These are phyloP conservation scores for Kluyveromyces sp. DNA, from an alignment of 1,139 yeast species.

Conservation along the genomic window DNA sequence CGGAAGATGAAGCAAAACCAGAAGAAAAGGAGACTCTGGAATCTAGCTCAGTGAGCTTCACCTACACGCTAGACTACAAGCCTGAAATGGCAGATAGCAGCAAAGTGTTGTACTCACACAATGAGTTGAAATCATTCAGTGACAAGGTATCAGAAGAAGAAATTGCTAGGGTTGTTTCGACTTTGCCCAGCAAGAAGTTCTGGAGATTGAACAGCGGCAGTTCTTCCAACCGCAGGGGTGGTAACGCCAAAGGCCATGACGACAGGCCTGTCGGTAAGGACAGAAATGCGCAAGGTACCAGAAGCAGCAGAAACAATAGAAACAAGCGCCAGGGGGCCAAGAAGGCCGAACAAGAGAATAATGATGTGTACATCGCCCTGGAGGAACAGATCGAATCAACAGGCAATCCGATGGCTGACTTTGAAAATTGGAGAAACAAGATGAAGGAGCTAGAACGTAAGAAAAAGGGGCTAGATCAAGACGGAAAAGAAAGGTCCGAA, in stretches of 20 bases:
- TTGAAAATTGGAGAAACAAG: conserved; percentile 61
- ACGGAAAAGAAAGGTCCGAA: conserved; percentile 3
- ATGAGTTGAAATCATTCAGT: conserved; percentile 18
- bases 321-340: conserved; percentile 16
- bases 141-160: conserved; percentile 15
- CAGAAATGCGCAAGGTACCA: conserved; percentile 11
- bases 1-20: neutral
- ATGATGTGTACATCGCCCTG: conserved; percentile 24
- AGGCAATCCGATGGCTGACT: conserved; percentile 58
- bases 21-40: neutral
- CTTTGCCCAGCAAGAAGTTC: conserved; percentile 29
- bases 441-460: conserved; percentile 52
- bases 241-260: neutral
- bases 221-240: conserved; percentile 1
- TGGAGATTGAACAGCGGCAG: conserved; percentile 28
- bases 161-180: conserved; percentile 11
- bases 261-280: conserved; percentile 5
- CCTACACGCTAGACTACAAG: conserved; percentile 17
- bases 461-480: conserved; percentile 37
- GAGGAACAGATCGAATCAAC: conserved; percentile 32
- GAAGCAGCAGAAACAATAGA: conserved; percentile 14
- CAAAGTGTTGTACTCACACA: conserved; percentile 19
- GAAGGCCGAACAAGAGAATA: conserved; percentile 16
- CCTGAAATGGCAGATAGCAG: conserved; percentile 15
- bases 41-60: neutral